These are phyloP conservation scores for Naganishia onofrii DNA, from an alignment of 768 basidiomycete genomes.

Conservation along the genomic window DNA sequence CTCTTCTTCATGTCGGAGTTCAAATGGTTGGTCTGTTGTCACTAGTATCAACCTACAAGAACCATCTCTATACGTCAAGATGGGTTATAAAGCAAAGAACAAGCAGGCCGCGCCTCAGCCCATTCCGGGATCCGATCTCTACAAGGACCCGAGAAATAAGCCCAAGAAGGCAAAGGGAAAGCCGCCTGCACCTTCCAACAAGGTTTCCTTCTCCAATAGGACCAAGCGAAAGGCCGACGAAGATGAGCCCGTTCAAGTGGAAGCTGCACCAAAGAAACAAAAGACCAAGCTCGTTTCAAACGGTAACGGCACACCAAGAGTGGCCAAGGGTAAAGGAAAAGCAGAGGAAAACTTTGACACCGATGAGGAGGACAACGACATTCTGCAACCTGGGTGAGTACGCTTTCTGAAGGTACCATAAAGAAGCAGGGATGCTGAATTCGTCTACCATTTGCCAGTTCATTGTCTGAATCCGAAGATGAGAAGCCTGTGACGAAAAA, in stretches of 20 bases:
- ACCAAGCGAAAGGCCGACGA: conserved; percentile 31
- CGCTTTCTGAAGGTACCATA: background rate
- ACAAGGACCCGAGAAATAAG: conserved; percentile 37
- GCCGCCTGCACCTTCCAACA: conserved; percentile 32
- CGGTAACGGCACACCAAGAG: conserved; percentile 30
- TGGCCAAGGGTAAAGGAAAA: conserved; percentile 37
- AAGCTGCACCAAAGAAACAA: conserved; percentile 25
- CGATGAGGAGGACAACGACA: conserved; percentile 38
- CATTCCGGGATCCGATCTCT: conserved; percentile 41
- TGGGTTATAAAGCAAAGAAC: conserved; percentile 50
- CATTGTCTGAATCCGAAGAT: conserved; percentile 43
- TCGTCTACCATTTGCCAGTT: background rate
- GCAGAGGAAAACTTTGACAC: conserved; percentile 40
- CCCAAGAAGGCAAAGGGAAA: conserved; percentile 36
- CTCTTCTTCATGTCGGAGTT: background rate
- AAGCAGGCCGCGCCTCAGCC: conserved; percentile 47
- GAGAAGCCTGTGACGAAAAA: conserved; percentile 43
- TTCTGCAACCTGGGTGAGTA: conserved; percentile 21
- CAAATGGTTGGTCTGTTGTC: background rate
- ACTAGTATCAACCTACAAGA: background rate
- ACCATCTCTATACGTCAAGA: conserved; percentile 25
- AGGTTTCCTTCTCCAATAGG: conserved; percentile 12
- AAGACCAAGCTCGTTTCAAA: conserved; percentile 29
- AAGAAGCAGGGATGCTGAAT: background rate
- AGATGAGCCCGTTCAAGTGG: conserved; percentile 21